Evolutionary conservation across 1,284 basidiomycete species (phyloP), one percentile per base, ranked within the genome.

Genomic region (Pseudozyma sp.): DNA sequence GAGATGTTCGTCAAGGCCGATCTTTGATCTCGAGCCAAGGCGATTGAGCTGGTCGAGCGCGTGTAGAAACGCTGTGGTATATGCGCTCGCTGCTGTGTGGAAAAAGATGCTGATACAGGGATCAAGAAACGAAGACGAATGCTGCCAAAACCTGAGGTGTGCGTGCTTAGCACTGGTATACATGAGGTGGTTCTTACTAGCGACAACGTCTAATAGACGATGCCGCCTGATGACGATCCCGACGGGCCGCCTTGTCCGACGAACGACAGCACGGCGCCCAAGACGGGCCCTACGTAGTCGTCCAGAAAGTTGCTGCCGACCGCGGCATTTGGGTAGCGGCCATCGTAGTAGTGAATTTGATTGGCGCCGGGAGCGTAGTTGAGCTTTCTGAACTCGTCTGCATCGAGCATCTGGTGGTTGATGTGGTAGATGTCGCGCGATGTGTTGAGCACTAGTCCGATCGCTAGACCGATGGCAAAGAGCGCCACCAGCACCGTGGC

Each of bases 371-470:
- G 65, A 7, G 65, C 46, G 37, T 68, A 54, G 31, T 73, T 73
- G 49, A 73, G 70, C 48, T 60, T 68, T 1, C 70, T 29, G 61
- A 68, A 73, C 35, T 64, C 61, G 30, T 68, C 57, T 37, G 70
- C 70, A 19, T 73, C 70, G 31, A 73, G 51, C 5, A 50, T 54
- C 6, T 52, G 65, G 39, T 65, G 53, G 35, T 60, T 53, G 61
- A 68, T 63, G 44, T 73, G 70, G 39, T 73, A 73, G n/a, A 73
- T 60, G 51, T 73, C 70, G 46, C 70, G 70, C 5, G 70, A 73
- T 9, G 70, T 68, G 56, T 73, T 73, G 37, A 68, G 47, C 24
- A 40, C 6, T 31, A 73, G 34, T 14, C 70, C 70, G 35, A 68
- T 35, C 3, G 50, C 52, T 2, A 73, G 31, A 37, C 70, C 65